Percentiles rank a stretch among this genome's conserved stretches.
Conservation (phyloP, 352 stramenopile species). For the Phytophthora citricola region DNA sequence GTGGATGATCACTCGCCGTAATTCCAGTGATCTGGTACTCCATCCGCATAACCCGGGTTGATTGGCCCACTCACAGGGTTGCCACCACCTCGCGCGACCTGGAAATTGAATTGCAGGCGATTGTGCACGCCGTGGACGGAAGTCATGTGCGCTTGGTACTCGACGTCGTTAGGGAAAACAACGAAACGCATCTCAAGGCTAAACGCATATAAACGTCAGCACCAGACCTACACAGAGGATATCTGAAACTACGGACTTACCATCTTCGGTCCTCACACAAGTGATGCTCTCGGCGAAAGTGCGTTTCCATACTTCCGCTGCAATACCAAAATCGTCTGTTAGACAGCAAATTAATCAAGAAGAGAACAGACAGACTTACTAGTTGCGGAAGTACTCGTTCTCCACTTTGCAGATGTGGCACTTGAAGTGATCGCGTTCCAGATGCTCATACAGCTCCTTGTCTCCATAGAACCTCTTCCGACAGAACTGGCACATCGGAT, state of each 20-base stretch:
- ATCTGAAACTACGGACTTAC: slow-evolving; percentile 35
- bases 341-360: not conserved
- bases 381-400: slow-evolving; percentile 92
- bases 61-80: slow-evolving; percentile 57
- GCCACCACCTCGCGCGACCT: slow-evolving; percentile 62
- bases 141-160: slow-evolving; percentile 89
- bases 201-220: slow-evolving; percentile 9
- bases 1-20: slow-evolving; percentile 44
- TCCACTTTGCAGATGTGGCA: slow-evolving; percentile 91
- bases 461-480: slow-evolving; percentile 87
- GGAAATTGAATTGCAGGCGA: slow-evolving; percentile 78
- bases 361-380: slow-evolving; percentile 51
- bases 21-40: slow-evolving; percentile 70
- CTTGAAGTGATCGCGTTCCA: slow-evolving; percentile 92
- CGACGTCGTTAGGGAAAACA: slow-evolving; percentile 87
- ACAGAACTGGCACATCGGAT: slow-evolving; percentile 92
- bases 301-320: slow-evolving; percentile 80
- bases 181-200: slow-evolving; percentile 88
- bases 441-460: slow-evolving; percentile 85
- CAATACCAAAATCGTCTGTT: slow-evolving; percentile 23
- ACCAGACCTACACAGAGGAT: not conserved
- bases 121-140: slow-evolving; percentile 77
- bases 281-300: slow-evolving; percentile 86
- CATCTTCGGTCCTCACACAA: slow-evolving; percentile 87
- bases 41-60: slow-evolving; percentile 32